Percentiles rank a stretch among this genome's conserved stretches.
Evolutionary conservation across 2,329 filamentous ascomycete species (phyloP).

Genomic region (Rutstroemia sp.): DNA sequence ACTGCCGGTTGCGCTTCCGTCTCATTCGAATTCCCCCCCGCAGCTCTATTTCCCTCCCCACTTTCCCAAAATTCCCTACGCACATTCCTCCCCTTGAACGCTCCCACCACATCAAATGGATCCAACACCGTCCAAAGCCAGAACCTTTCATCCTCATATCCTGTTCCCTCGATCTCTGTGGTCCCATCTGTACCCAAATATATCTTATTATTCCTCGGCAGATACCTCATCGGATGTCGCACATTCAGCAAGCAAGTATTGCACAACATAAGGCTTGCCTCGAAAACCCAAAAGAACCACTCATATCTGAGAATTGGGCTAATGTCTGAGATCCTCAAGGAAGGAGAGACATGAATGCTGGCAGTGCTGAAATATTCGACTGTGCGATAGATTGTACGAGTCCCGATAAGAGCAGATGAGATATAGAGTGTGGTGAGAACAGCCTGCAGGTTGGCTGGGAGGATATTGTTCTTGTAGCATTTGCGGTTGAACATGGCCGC

Average conservation of each 20-base stretch:
- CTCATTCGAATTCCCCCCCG: background rate
- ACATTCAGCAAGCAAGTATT: slow-evolving; percentile 45
- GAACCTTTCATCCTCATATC: slow-evolving; percentile 40
- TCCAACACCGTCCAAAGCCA: slow-evolving; percentile 21
- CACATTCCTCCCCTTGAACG: slow-evolving; percentile 20
- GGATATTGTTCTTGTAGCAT: slow-evolving; percentile 31
- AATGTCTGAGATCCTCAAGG: slow-evolving; percentile 28
- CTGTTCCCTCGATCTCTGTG: slow-evolving; percentile 41
- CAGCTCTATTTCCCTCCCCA: slow-evolving; percentile 1
- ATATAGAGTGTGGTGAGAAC: slow-evolving; percentile 43
- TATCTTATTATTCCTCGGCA: slow-evolving; percentile 41
- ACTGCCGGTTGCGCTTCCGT: too few species aligned
- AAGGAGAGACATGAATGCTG: slow-evolving; percentile 30
- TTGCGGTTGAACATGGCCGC: slow-evolving; percentile 42
- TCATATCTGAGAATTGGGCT: slow-evolving; percentile 47
- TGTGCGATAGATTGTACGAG: slow-evolving; percentile 49
- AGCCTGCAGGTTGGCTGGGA: slow-evolving; percentile 18
- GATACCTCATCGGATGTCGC: slow-evolving; percentile 42
- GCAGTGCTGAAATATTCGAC: slow-evolving; percentile 51
- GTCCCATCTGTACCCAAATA: slow-evolving; percentile 44
- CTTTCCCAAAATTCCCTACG: slow-evolving; percentile 23
- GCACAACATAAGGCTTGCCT: slow-evolving; percentile 43
- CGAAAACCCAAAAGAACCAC: slow-evolving; percentile 53
- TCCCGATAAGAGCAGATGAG: slow-evolving; percentile 41
- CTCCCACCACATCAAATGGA: slow-evolving; percentile 26